phyloP scores from a whole-genome alignment of 2,329 filamentous ascomycete species.

The Colletotrichum theobromicola region DNA sequence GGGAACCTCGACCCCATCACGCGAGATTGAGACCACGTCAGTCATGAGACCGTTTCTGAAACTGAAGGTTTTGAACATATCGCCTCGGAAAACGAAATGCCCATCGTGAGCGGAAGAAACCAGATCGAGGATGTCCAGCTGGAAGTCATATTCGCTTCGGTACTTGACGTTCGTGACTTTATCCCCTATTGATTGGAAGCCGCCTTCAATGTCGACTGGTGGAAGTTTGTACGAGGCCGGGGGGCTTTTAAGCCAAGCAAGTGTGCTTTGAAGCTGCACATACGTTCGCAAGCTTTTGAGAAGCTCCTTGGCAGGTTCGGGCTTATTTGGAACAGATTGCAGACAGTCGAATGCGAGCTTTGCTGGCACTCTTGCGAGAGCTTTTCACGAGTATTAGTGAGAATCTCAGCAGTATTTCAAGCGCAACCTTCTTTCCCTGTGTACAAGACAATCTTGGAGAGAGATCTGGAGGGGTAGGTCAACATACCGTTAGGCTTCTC shows the following conservation, averaged over 20 bases:
- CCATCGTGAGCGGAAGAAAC: conserved; percentile 64
- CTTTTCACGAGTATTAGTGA: conserved; percentile 13
- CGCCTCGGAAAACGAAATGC: conserved; percentile 63
- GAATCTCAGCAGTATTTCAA: no score
- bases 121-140: conserved; percentile 57
- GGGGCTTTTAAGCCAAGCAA: conserved; percentile 54
- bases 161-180: conserved; percentile 48
- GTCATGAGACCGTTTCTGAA: conserved; percentile 38
- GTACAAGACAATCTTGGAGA: rapidly evolving
- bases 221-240: conserved; percentile 56
- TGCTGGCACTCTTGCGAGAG: conserved; percentile 37
- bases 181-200: conserved; percentile 47
- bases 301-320: conserved; percentile 36
- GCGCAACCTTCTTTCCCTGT: rapidly evolving
- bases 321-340: conserved; percentile 41
- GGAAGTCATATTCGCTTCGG: conserved; percentile 59
- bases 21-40: conserved; percentile 63
- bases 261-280: conserved; percentile 52
- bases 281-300: conserved; percentile 44
- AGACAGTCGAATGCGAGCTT: conserved; percentile 42
- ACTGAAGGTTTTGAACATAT: conserved; percentile 57
- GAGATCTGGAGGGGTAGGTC: rapidly evolving
- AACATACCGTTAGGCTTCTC: conserved; percentile 12
- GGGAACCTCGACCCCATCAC: conserved; percentile 61
- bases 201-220: conserved; percentile 50